These are phyloP conservation scores for maize (Zea mays) DNA, from an alignment of 176 grass and related monocot genomes.

Conservation along the genomic window DNA sequence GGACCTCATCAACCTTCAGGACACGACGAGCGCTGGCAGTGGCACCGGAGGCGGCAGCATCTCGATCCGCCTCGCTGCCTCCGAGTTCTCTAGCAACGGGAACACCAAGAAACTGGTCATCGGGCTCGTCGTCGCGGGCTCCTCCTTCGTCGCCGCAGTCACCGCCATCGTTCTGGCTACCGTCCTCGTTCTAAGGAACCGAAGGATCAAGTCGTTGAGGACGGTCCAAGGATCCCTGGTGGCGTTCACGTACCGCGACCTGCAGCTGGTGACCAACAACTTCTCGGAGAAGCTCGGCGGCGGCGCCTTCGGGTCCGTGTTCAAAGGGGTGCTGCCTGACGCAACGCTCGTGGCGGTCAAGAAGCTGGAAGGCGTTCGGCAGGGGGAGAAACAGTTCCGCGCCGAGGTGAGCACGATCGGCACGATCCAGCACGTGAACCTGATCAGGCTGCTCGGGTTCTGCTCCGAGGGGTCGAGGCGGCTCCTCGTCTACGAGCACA, in stretches of 20 bases:
- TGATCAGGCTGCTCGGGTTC: constrained; percentile 56
- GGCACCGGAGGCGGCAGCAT: constrained; percentile 29
- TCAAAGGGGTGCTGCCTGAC: constrained; percentile 41
- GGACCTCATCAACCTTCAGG: constrained; percentile 46
- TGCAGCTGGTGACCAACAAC: constrained; percentile 55
- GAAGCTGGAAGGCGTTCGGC: constrained; percentile 58
- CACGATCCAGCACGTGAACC: constrained; percentile 63
- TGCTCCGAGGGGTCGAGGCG: constrained; percentile 47
- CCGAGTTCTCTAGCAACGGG: constrained; percentile 34
- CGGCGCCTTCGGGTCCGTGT: constrained; percentile 65
- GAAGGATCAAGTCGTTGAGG: background rate
- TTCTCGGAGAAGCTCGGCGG: constrained; percentile 70
- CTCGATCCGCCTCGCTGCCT: constrained; percentile 47
- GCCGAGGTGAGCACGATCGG: constrained; percentile 69
- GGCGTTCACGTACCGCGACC: constrained; percentile 51
- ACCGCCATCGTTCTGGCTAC: background rate
- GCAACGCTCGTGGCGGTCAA: constrained; percentile 49
- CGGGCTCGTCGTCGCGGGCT: constrained; percentile 10
- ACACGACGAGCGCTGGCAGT: constrained; percentile 10
- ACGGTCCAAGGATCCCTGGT: constrained; percentile 37
- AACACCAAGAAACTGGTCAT: constrained; percentile 13
- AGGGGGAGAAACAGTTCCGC: constrained; percentile 81
- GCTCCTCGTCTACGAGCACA: constrained; percentile 66
- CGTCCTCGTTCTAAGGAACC: background rate
- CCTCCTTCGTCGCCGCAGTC: background rate